Evolutionary conservation across 2,329 filamentous ascomycete genomes (phyloP).

Genomic region (Pseudovirgaria hyperparasitica): DNA sequence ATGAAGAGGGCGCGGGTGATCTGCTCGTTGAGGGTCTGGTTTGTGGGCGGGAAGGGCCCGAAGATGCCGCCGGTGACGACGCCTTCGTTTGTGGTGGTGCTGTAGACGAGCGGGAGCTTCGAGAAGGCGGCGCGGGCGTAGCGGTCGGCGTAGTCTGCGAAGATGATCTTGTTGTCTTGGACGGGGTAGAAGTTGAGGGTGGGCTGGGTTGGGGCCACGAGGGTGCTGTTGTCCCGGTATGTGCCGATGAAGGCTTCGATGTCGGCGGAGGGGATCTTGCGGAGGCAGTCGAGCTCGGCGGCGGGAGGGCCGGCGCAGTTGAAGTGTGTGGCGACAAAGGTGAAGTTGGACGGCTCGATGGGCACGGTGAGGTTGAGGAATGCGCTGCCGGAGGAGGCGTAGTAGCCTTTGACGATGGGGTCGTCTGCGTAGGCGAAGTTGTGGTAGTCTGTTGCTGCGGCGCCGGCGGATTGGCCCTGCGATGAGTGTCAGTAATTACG

Average conservation of each 20-base stretch:
- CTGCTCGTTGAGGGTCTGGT: constrained; percentile 8
- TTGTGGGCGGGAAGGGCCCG: constrained; percentile 17
- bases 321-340: constrained; percentile 22
- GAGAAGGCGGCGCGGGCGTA: constrained; percentile 15
- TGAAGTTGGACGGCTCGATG: constrained; percentile 22
- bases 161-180: constrained; percentile 18
- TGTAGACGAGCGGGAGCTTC: constrained; percentile 22
- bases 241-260: constrained; percentile 21
- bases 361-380: constrained; percentile 12
- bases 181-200: constrained; percentile 15
- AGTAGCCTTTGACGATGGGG: constrained; percentile 32
- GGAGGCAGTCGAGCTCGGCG: constrained; percentile 25
- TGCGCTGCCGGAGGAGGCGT: constrained; percentile 31
- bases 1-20: constrained; percentile 15
- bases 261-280: constrained; percentile 13
- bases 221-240: constrained; percentile 15
- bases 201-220: constrained; percentile 13
- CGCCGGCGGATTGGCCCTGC: constrained; percentile 16
- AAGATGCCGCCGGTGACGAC: no score
- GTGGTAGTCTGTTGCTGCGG: constrained; percentile 28
- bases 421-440: constrained; percentile 30
- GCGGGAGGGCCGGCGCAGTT: constrained; percentile 15
- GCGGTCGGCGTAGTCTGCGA: constrained; percentile 22
- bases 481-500: no score
- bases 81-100: constrained; percentile 22